phyloP scores from a whole-genome alignment of 208 protist species.

The Tetramitus jugosus region DNA sequence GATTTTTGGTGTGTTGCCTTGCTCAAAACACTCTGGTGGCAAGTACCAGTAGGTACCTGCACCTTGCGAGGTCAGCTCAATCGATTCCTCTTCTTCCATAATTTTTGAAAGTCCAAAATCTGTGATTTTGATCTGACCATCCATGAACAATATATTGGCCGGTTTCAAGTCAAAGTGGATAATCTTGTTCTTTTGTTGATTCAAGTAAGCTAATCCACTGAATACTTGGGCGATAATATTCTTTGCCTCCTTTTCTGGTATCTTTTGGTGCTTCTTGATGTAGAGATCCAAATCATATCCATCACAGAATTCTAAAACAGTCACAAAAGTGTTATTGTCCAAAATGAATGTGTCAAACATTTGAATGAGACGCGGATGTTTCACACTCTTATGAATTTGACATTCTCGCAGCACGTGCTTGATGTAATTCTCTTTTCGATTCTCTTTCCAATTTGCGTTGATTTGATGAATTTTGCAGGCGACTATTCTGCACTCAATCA shows the following conservation, averaged over 20 bases:
- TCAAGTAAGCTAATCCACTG: conserved; percentile 75
- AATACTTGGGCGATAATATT: conserved; percentile 76
- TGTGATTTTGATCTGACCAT: conserved; percentile 81
- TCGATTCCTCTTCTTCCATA: conserved; percentile 50
- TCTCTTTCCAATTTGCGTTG: conserved; percentile 62
- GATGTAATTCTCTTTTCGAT: conserved; percentile 74
- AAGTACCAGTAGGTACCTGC: conserved; percentile 72
- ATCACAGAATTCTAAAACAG: conserved; percentile 84
- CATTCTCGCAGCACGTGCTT: conserved; percentile 80
- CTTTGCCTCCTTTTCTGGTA: conserved; percentile 74
- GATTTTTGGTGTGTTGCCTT: conserved; percentile 49
- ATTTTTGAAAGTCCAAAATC: conserved; percentile 94
- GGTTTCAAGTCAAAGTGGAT: conserved; percentile 37
- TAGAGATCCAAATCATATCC: conserved; percentile 77
- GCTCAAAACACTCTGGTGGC: conserved; percentile 63
- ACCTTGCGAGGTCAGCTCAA: conserved; percentile 65
- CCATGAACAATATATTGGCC: conserved; percentile 63
- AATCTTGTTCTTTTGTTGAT: conserved; percentile 23
- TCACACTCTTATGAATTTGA: conserved; percentile 72
- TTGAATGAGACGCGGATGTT: conserved; percentile 61
- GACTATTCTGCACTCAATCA: conserved; percentile 64
- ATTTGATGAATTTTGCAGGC: conserved; percentile 91
- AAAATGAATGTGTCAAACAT: conserved; percentile 18
- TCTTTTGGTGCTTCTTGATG: conserved; percentile 58
- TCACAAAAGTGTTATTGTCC: conserved; percentile 57